Percentiles rank a stretch among this genome's conserved stretches.
Evolutionary conservation across 192 early-diverging fungal genomes (phyloP).

Genomic region (Coemansia sp.): DNA sequence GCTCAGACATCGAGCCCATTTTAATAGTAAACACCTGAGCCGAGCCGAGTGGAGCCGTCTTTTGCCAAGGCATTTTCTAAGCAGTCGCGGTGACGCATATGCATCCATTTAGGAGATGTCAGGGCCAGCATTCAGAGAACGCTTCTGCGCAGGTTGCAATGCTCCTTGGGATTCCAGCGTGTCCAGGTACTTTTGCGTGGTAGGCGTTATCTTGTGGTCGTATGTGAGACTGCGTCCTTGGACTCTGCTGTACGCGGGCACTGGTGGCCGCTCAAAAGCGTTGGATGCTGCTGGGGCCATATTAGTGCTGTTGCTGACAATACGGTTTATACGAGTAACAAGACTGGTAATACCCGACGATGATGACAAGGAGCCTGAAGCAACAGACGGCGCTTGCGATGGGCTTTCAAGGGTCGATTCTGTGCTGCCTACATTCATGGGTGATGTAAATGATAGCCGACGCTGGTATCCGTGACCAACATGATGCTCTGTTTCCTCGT

Average conservation of each 20-base stretch:
- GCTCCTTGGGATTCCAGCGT: conserved; percentile 19
- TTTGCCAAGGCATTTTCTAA: too few relatives aligned
- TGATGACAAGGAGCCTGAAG: conserved; percentile 2
- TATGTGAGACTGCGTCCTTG: background rate
- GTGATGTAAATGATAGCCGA: conserved; percentile 23
- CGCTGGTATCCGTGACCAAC: conserved; percentile 4
- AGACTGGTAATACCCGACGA: conserved; percentile 31
- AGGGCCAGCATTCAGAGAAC: background rate
- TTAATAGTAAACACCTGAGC: background rate
- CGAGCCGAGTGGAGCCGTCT: background rate
- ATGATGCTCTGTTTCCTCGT: conserved; percentile 47
- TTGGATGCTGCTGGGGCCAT: background rate
- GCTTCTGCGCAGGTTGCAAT: background rate
- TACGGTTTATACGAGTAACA: conserved; percentile 42
- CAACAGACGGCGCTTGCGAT: background rate
- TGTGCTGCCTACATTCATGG: background rate
- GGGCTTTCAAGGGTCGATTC: conserved; percentile 5
- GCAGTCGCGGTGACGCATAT: background rate
- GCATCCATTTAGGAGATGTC: background rate
- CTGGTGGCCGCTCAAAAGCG: conserved; percentile 31
- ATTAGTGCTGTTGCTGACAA: conserved; percentile 13
- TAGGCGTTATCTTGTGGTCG: conserved; percentile 39
- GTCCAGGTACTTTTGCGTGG: conserved; percentile 53
- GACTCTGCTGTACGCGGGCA: conserved; percentile 14
- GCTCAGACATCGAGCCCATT: background rate